Percentiles rank a stretch among this genome's conserved stretches.
Conservation (phyloP, 2,329 filamentous ascomycete species). For the Salinomyces thailandicus region DNA sequence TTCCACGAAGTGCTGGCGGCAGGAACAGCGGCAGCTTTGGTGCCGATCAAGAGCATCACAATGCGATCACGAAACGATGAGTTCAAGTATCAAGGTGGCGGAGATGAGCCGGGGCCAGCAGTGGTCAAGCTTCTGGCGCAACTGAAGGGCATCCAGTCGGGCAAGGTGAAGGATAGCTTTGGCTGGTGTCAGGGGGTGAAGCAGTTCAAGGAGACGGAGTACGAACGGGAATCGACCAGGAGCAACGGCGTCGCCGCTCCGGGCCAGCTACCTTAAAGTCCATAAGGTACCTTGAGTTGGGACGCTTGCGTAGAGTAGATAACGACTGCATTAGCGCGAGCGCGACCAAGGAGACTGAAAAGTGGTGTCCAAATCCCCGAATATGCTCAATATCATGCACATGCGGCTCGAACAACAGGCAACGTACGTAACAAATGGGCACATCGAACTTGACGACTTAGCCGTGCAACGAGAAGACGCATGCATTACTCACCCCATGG, state of each 20-base stretch:
- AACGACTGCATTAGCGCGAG: too few relatives aligned
- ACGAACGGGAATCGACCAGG: slow-evolving; percentile 13
- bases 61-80: slow-evolving; percentile 49
- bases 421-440: too few relatives aligned
- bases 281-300: too few relatives aligned
- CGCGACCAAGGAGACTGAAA: too few relatives aligned
- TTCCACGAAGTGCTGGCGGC: slow-evolving; percentile 82
- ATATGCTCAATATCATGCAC: too few relatives aligned
- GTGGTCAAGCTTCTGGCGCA: slow-evolving; percentile 62
- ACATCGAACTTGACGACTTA: too few relatives aligned
- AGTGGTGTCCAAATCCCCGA: too few relatives aligned
- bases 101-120: slow-evolving; percentile 61
- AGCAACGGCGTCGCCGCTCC: slow-evolving; percentile 11
- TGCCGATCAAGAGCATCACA: slow-evolving; percentile 86
- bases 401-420: too few relatives aligned
- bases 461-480: too few relatives aligned
- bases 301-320: too few relatives aligned
- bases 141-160: slow-evolving; percentile 77
- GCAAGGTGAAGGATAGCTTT: slow-evolving; percentile 65
- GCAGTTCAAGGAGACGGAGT: slow-evolving; percentile 27
- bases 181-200: slow-evolving; percentile 53
- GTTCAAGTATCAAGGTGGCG: slow-evolving; percentile 45
- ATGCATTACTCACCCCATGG: too few relatives aligned
- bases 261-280: slow-evolving; percentile 18
- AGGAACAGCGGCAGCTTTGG: slow-evolving; percentile 80